These are phyloP conservation scores for Podaxis mareebaensis DNA, from an alignment of 768 basidiomycete genomes.

Conservation along the genomic window DNA sequence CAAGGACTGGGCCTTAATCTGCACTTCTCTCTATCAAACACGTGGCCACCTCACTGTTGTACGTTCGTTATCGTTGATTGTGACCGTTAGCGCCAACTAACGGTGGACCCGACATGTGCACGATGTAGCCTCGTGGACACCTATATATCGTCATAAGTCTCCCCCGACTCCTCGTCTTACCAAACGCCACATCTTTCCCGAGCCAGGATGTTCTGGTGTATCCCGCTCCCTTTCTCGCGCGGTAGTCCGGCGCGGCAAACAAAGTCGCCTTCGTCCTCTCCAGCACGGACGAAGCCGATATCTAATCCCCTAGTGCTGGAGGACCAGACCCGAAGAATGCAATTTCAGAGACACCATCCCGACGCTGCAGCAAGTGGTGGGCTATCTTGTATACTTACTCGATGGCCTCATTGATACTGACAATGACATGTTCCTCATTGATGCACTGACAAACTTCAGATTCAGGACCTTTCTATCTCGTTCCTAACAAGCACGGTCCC, in stretches of 20 bases:
- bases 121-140: conserved; percentile 42
- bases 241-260: background rate
- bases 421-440: conserved; percentile 2
- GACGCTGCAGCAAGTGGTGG: conserved; percentile 20
- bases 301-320: conserved; percentile 11
- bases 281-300: conserved; percentile 13
- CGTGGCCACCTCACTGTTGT: conserved; percentile 11
- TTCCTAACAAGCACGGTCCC: conserved; percentile 37
- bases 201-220: conserved; percentile 33
- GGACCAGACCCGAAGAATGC: conserved; percentile 8
- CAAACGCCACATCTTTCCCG: conserved; percentile 18
- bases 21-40: conserved; percentile 1
- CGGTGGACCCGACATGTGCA: conserved; percentile 20
- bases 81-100: conserved; percentile 3
- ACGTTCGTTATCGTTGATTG: conserved; percentile 3
- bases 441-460: conserved; percentile 23
- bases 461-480: conserved; percentile 38
- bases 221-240: conserved; percentile 21
- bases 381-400: background rate
- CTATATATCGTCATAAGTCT: conserved; percentile 14
- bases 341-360: conserved; percentile 19
- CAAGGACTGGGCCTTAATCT: background rate
- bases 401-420: background rate
- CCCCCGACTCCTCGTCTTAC: background rate
- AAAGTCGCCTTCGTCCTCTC: conserved; percentile 20